These are phyloP conservation scores for Cochlearia excelsa DNA, from an alignment of 345 rosid genomes.

Conservation along the genomic window DNA sequence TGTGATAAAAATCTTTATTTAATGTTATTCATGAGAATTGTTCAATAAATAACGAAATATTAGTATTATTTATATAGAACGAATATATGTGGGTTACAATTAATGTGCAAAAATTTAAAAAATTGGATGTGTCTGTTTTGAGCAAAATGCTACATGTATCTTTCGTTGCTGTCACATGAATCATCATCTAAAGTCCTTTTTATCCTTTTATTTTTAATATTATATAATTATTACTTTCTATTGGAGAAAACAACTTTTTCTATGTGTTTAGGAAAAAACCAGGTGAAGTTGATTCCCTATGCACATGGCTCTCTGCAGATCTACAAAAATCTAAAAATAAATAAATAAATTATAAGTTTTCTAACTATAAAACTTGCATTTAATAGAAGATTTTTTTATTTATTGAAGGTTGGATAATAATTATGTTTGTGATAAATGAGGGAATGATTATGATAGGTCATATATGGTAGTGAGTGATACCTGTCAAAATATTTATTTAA, in stretches of 20 bases:
- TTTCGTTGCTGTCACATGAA: constrained; percentile 36
- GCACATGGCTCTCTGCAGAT: constrained; percentile 39
- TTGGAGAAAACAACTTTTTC: background rate
- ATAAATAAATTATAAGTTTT: background rate
- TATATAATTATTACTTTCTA: constrained; percentile 18
- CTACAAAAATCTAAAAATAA: constrained; percentile 3
- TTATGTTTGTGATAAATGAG: background rate
- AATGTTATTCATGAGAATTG: no score
- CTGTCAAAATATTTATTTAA: no score
- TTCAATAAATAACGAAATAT: background rate
- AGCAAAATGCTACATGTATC: constrained; percentile 33
- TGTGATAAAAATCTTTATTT: no score
- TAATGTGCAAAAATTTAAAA: background rate
- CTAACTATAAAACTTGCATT: background rate
- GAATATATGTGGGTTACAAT: constrained; percentile 8
- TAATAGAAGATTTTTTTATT: background rate
- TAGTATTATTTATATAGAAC: background rate
- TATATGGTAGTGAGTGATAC: no score
- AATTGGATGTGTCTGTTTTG: constrained; percentile 19
- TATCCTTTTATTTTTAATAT: constrained; percentile 6
- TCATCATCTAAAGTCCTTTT: constrained; percentile 25
- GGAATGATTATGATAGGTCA: no score
- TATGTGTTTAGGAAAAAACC: constrained; percentile 20
- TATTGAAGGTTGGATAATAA: constrained; percentile 6
- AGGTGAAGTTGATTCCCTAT: constrained; percentile 35